These are phyloP conservation scores for Goffeauzyma gilvescens DNA, from an alignment of 768 basidiomycete species.

Conservation along the genomic window DNA sequence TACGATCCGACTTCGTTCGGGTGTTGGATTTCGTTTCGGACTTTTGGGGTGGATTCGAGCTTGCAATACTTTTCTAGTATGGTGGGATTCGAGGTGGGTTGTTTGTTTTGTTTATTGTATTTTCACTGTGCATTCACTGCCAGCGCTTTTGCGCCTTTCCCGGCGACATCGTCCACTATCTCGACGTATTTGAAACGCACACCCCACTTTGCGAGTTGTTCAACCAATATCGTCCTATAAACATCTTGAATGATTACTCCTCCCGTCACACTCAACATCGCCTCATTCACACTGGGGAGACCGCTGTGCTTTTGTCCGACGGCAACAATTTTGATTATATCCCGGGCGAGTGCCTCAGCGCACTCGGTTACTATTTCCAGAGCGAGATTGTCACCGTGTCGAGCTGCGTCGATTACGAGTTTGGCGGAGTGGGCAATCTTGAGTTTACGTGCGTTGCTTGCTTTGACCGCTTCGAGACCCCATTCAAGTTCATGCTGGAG, in stretches of 20 bases:
- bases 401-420: background rate
- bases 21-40: too few species aligned
- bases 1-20: too few species aligned
- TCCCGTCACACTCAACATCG: background rate
- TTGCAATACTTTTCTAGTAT: too few species aligned
- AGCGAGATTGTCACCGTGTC: background rate
- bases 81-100: too few species aligned
- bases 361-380: background rate
- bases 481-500: conserved; percentile 1
- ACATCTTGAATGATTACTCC: background rate
- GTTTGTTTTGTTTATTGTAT: too few species aligned
- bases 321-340: background rate
- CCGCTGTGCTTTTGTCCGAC: background rate
- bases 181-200: background rate
- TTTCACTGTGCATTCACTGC: background rate
- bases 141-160: background rate
- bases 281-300: background rate
- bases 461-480: background rate
- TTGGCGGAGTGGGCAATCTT: background rate
- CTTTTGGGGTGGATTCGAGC: too few species aligned
- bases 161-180: background rate
- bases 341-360: background rate
- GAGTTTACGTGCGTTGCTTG: conserved; percentile 1
- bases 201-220: background rate
- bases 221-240: background rate